phyloP scores from a whole-genome alignment of 305 asterid genomes.

The Andrographis paniculata region DNA sequence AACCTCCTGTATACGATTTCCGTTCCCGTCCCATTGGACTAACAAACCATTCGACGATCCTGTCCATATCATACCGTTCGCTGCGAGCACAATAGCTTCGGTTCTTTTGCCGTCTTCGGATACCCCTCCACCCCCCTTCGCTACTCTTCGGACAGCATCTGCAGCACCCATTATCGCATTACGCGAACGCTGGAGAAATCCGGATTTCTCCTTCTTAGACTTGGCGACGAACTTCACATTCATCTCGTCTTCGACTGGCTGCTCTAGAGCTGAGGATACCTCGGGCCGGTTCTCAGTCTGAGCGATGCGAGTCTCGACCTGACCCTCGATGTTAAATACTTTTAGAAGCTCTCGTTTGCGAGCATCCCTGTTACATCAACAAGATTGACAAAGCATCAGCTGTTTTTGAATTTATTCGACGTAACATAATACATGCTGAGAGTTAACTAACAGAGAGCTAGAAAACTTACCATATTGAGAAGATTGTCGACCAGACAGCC shows the following conservation, averaged over 20 bases:
- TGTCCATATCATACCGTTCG: constrained; percentile 82
- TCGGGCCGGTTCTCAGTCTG: constrained; percentile 72
- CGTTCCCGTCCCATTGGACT: constrained; percentile 93
- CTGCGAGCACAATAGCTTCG: constrained; percentile 60
- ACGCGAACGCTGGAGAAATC: constrained; percentile 79
- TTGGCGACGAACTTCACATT: constrained; percentile 57
- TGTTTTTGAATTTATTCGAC: no score
- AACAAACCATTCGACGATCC: constrained; percentile 78
- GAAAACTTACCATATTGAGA: constrained; percentile 61
- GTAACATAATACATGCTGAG: no score
- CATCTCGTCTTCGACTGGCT: constrained; percentile 61
- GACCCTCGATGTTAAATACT: constrained; percentile 83
- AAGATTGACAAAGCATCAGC: neutral
- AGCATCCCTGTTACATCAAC: constrained; percentile 57
- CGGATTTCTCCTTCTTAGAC: constrained; percentile 79
- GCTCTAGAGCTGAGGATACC: constrained; percentile 54
- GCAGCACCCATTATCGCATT: constrained; percentile 94
- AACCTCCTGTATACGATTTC: constrained; percentile 66
- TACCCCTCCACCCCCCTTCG: constrained; percentile 72
- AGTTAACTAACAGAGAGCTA: no score
- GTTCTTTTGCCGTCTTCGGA: constrained; percentile 66
- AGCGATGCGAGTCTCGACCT: constrained; percentile 66
- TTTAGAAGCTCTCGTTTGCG: constrained; percentile 82
- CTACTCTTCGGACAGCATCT: constrained; percentile 88
- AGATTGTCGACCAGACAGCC: constrained; percentile 69